Evolutionary conservation across 2,329 filamentous ascomycete genomes (phyloP).

Genomic region (Neospermospora avenae): DNA sequence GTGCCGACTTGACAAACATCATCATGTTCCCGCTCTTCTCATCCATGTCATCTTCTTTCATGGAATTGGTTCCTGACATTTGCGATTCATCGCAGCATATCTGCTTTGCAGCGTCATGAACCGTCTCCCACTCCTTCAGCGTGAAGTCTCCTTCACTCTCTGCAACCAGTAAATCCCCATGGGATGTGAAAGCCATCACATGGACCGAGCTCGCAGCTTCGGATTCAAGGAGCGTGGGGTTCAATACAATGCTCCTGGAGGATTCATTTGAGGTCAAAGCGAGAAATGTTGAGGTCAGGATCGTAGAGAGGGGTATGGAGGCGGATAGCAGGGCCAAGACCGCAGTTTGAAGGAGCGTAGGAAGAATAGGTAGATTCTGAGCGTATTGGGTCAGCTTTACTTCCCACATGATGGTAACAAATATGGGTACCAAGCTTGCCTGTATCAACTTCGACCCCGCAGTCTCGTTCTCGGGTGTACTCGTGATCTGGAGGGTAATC

Average conservation of each 20-base stretch:
- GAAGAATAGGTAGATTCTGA: constrained; percentile 75
- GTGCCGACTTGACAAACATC: constrained; percentile 58
- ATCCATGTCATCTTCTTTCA: constrained; percentile 40
- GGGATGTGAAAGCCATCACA: constrained; percentile 77
- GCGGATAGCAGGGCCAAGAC: constrained; percentile 77
- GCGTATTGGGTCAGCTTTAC: constrained; percentile 15
- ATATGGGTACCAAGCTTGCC: constrained; percentile 51
- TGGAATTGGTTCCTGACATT: constrained; percentile 22
- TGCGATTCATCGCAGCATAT: constrained; percentile 55
- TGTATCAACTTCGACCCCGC: constrained; percentile 57
- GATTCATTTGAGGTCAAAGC: constrained; percentile 49
- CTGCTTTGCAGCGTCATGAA: constrained; percentile 60
- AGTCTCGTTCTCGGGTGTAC: constrained; percentile 65
- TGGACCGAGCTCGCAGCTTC: constrained; percentile 68
- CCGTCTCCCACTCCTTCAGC: constrained; percentile 70
- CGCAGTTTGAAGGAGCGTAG: constrained; percentile 76
- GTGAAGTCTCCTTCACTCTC: constrained; percentile 82
- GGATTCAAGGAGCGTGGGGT: constrained; percentile 62
- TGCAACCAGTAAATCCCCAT: constrained; percentile 68
- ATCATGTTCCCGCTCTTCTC: constrained; percentile 46
- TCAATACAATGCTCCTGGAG: constrained; percentile 45
- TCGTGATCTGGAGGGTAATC: constrained; percentile 73
- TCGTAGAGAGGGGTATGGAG: constrained; percentile 73
- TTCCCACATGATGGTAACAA: constrained; percentile 3
- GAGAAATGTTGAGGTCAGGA: constrained; percentile 63